Conservation (phyloP, 805 yeast species). For the Candida succiphila region DNA sequence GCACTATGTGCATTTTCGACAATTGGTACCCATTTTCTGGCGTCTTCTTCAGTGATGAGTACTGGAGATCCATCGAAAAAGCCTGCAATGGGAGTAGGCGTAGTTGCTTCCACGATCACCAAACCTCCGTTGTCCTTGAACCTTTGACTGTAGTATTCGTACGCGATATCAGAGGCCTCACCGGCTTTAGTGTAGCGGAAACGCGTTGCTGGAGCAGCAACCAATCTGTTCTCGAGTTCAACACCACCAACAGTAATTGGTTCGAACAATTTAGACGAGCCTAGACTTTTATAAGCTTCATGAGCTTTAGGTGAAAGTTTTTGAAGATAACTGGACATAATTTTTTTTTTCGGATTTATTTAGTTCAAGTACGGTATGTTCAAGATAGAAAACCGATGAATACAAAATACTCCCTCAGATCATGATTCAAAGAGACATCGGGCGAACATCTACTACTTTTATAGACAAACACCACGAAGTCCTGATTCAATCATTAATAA, state of each 20-base stretch:
- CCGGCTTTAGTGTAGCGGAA: slow-evolving; percentile 26
- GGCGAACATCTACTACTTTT: no score
- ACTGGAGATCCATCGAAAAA: slow-evolving; percentile 37
- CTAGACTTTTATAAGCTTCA: no score
- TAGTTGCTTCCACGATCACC: slow-evolving; percentile 51
- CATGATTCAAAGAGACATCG: no score
- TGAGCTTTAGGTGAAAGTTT: no score
- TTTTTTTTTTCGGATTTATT: no score
- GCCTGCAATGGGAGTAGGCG: slow-evolving; percentile 32
- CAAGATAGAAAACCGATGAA: no score
- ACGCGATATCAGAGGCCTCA: slow-evolving; percentile 36
- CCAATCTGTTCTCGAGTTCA: slow-evolving; percentile 30
- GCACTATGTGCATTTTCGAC: slow-evolving; percentile 40
- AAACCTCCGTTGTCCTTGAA: slow-evolving; percentile 48
- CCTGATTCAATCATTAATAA: no score
- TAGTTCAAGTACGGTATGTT: no score
- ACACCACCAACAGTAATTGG: slow-evolving; percentile 33
- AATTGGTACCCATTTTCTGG: slow-evolving; percentile 39
- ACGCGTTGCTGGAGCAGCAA: slow-evolving; percentile 44
- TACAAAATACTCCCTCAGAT: no score
- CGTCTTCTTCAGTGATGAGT: slow-evolving; percentile 37
- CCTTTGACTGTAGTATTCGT: slow-evolving; percentile 48
- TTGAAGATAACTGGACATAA: no score
- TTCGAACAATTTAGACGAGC: slow-evolving; percentile 26
- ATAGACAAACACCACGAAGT: no score